Evolutionary conservation across 1,284 basidiomycete species (phyloP).

Genomic region (Sporisorium sorghi): DNA sequence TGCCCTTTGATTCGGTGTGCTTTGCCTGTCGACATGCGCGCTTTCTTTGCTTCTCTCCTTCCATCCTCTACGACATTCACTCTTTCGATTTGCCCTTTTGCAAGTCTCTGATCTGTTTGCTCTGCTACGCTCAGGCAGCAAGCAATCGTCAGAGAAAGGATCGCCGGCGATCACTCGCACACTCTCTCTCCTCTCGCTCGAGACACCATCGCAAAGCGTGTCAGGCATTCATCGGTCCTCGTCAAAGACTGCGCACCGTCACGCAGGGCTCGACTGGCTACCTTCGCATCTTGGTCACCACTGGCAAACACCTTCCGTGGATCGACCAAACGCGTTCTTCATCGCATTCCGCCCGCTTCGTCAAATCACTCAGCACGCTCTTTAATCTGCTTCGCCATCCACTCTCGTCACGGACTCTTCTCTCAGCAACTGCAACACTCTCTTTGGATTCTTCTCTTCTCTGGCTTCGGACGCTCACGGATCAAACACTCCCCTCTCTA

Average conservation of each 20-base stretch:
- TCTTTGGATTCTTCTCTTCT: background rate
- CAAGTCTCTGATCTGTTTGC: background rate
- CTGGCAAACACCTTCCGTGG: background rate
- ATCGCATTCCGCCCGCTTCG: background rate
- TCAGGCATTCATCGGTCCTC: background rate
- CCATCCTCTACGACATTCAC: slow-evolving; percentile 1
- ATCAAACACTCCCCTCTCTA: background rate
- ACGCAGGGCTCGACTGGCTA: background rate
- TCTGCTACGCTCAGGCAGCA: slow-evolving; percentile 7
- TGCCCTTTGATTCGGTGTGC: background rate
- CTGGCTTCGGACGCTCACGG: background rate
- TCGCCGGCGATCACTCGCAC: slow-evolving; percentile 31
- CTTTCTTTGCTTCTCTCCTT: background rate
- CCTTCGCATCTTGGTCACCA: background rate
- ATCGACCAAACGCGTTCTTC: background rate
- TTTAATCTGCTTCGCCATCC: slow-evolving; percentile 1
- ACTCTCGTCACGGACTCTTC: slow-evolving; percentile 3
- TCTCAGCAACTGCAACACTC: background rate
- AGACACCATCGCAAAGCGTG: background rate
- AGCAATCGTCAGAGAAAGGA: slow-evolving; percentile 14
- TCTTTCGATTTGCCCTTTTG: background rate
- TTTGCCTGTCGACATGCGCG: slow-evolving; percentile 1
- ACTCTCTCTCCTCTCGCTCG: background rate
- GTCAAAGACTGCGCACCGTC: background rate
- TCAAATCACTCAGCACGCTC: background rate